A percentile compares a stretch with the other conserved stretches of the same genome.
Conservation (phyloP, 345 rosid species). For the Aurinia saxatilis region DNA sequence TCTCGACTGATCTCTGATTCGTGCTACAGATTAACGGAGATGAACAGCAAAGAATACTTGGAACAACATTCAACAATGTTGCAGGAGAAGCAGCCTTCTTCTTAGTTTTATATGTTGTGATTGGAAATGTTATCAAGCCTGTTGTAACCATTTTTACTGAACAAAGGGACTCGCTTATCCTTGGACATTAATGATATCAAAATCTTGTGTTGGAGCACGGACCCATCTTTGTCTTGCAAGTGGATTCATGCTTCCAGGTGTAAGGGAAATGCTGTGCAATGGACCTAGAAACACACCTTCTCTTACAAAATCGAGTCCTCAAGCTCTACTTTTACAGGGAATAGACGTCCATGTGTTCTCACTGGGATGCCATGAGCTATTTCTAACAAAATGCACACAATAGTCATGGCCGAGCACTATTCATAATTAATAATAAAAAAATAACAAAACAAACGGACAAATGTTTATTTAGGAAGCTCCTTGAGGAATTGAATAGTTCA, state of each 20-base stretch:
- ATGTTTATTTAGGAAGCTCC: slow-evolving; percentile 3
- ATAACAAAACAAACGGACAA: background rate
- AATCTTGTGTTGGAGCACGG: background rate
- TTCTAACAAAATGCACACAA: background rate
- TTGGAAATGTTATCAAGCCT: slow-evolving; percentile 6
- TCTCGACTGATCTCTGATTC: background rate
- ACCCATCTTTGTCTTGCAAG: background rate
- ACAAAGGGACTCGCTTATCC: background rate
- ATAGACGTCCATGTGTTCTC: background rate
- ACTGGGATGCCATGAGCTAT: background rate
- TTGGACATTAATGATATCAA: background rate
- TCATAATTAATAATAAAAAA: background rate
- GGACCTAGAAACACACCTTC: background rate
- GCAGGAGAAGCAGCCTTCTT: slow-evolving; percentile 11
- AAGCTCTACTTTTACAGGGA: background rate
- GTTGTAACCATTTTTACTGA: slow-evolving; percentile 6
- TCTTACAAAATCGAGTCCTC: background rate
- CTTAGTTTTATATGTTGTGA: background rate
- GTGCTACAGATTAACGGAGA: slow-evolving; percentile 68
- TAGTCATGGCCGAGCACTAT: background rate
- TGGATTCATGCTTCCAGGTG: slow-evolving; percentile 1
- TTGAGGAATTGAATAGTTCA: slow-evolving; percentile 6
- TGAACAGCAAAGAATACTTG: slow-evolving; percentile 94
- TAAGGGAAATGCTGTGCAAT: background rate
- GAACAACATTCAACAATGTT: slow-evolving; percentile 48